Percentiles rank a stretch among this genome's conserved stretches.
These are phyloP conservation scores for Pyracantha coccinea DNA, from an alignment of 331 rosid species.

Conservation along the genomic window DNA sequence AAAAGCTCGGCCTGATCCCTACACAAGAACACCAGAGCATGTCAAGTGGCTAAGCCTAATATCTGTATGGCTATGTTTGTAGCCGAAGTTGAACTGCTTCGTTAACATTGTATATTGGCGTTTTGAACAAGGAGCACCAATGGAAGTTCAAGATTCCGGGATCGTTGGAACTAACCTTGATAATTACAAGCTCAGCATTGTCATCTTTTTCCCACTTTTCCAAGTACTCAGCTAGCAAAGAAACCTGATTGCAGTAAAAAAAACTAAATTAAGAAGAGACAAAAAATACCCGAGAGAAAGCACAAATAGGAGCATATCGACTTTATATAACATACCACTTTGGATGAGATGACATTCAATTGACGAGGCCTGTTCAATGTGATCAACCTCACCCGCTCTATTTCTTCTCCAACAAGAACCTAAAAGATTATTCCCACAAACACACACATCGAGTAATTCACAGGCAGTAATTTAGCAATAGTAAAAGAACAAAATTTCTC, in stretches of 20 bases:
- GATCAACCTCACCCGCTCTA: conserved; percentile 60
- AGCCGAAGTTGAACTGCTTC: too few relatives aligned
- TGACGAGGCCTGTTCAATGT: conserved; percentile 78
- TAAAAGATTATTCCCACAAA: conserved; percentile 14
- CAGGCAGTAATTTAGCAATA: not conserved
- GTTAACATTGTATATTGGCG: too few relatives aligned
- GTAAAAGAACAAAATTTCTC: not conserved
- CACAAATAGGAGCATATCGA: not conserved
- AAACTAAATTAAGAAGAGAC: not conserved
- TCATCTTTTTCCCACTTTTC: conserved; percentile 93
- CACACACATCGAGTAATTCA: not conserved
- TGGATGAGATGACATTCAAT: conserved; percentile 80
- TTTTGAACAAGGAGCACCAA: not conserved
- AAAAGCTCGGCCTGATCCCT: conserved; percentile 94
- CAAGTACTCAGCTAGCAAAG: conserved; percentile 58
- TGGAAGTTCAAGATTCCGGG: not conserved
- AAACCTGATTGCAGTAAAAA: conserved; percentile 41
- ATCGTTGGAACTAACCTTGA: conserved; percentile 53
- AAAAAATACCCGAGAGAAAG: not conserved
- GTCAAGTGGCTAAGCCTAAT: not conserved
- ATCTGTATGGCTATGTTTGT: not conserved
- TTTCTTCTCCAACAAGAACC: conserved; percentile 83
- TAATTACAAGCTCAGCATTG: conserved; percentile 57
- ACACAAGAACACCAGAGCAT: not conserved
- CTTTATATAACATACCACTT: conserved; percentile 32